A percentile compares a stretch with the other conserved stretches of the same genome.
phyloP scores from a whole-genome alignment of 2,329 filamentous ascomycete genomes.

The Drechslerella stenobrocha region DNA sequence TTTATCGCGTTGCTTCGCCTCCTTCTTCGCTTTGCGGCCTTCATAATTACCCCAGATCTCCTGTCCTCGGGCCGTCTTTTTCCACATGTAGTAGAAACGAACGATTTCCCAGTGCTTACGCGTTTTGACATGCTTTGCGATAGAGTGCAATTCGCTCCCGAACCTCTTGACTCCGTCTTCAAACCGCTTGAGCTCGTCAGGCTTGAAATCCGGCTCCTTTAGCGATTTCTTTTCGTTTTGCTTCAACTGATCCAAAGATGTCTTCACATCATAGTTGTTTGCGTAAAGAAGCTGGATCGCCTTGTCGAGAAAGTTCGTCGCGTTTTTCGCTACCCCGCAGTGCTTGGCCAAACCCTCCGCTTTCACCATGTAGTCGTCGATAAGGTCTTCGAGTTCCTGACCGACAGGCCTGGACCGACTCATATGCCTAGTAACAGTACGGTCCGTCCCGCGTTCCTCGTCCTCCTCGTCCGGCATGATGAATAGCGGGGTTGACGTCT shows the following conservation, averaged over 20 bases:
- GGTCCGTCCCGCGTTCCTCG: constrained; percentile 54
- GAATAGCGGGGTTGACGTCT: constrained; percentile 72
- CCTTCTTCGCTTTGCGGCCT: constrained; percentile 86
- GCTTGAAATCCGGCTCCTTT: constrained; percentile 78
- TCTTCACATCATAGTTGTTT: constrained; percentile 70
- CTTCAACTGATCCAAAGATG: constrained; percentile 70
- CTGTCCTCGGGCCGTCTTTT: constrained; percentile 82
- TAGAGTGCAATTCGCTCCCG: constrained; percentile 82
- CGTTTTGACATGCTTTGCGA: constrained; percentile 83
- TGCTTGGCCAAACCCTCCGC: constrained; percentile 66
- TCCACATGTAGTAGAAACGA: constrained; percentile 97
- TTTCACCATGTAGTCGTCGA: constrained; percentile 75
- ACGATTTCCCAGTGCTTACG: constrained; percentile 79
- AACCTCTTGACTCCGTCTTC: constrained; percentile 88
- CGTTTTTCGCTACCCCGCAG: constrained; percentile 72
- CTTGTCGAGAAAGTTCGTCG: constrained; percentile 85
- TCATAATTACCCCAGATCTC: constrained; percentile 89
- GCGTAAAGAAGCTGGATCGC: constrained; percentile 74
- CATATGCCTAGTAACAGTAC: constrained; percentile 38
- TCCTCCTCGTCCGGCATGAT: constrained; percentile 61
- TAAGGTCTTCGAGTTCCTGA: constrained; percentile 62
- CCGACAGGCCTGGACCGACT: constrained; percentile 52
- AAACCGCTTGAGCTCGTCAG: constrained; percentile 82
- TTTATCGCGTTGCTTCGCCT: constrained; percentile 66
- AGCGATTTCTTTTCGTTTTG: constrained; percentile 71